Evolutionary conservation across 768 basidiomycete genomes (phyloP), one percentile per base, ranked within the genome.

Genomic region (Serpula lacrymans): DNA sequence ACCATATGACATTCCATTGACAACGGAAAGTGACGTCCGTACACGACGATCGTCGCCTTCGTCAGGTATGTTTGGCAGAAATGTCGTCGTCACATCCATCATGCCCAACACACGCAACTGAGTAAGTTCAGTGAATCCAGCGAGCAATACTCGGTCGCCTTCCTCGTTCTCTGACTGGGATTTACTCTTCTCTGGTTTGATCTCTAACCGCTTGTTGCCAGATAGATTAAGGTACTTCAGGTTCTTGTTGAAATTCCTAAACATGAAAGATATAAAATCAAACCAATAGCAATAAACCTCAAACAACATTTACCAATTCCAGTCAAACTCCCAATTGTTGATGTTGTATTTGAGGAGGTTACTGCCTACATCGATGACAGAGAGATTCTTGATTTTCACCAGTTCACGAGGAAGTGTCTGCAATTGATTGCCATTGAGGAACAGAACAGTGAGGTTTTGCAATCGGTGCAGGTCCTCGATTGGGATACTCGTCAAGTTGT

Each of bases 311-410:
- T 49, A 95, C 95, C 96, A 97, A 59, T 99, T 98, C 94, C 94
- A 98, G 65, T 99, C 96, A 61, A 93, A 98, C 59, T 95, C 90
- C 85, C 85, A 93, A 55, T 99, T 99, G 51, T 90, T 88, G 51
- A 96, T 92, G 58, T 98, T 99, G 64, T 98, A 98, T 74, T 88
- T 90, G 63, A 99, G 70, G 39, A 80, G 63, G 59, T 99, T 99
- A 59, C 85, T 93, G 6, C 96, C 94, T 4, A 88, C 94, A 56
- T 99, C 96, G 50, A 99, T 71, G 23, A 87, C 78, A 39, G 73
- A 77, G 54, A 99, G 67, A 34, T 75, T 82, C 56, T 77, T 75
- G 44, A 96, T 77, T 57, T 90, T 89, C 27, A 82, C 84, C 34
- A 99, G 60, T 58, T 97, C 96, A 41, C 88, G 83, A 4, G 96